Evolutionary conservation across 1,284 basidiomycete genomes (phyloP).

Genomic region (Lignosus rhinocerotis): DNA sequence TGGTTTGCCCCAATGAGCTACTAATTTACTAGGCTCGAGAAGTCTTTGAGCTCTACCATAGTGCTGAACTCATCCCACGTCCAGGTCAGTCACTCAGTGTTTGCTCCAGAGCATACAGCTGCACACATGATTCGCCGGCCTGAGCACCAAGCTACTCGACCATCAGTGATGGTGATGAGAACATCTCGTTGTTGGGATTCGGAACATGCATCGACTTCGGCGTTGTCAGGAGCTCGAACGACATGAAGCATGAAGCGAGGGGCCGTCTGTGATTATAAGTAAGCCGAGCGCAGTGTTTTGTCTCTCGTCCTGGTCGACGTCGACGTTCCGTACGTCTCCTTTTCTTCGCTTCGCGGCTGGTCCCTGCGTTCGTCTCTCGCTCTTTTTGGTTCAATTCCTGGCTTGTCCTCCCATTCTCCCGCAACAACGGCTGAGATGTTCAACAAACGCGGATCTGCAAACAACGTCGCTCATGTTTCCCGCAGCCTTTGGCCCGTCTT

Average conservation of each 20-base stretch:
- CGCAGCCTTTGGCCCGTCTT: slow-evolving; percentile 16
- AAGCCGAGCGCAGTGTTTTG: neutral
- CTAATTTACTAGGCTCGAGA: too few species aligned
- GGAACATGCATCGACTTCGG: slow-evolving; percentile 1
- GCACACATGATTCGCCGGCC: neutral
- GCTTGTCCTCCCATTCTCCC: neutral
- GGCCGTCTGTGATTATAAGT: slow-evolving; percentile 2
- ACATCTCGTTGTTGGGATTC: slow-evolving; percentile 13
- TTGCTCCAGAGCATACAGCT: neutral
- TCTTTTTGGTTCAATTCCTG: neutral
- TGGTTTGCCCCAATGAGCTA: too few species aligned
- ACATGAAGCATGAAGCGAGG: neutral
- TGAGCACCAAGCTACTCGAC: neutral
- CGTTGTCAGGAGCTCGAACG: neutral
- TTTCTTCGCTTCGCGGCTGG: slow-evolving; percentile 12
- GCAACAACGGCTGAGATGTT: slow-evolving; percentile 12
- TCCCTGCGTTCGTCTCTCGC: slow-evolving; percentile 7
- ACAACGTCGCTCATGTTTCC: slow-evolving; percentile 17
- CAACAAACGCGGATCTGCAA: slow-evolving; percentile 19
- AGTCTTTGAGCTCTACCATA: too few species aligned
- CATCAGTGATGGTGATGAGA: slow-evolving; percentile 23
- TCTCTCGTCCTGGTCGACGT: slow-evolving; percentile 18
- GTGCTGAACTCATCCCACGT: too few species aligned
- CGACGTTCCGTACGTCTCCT: slow-evolving; percentile 2
- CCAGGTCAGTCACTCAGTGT: too few species aligned